Conservation (phyloP, 2,329 filamentous ascomycete species). For the Canariomyces notabilis region DNA sequence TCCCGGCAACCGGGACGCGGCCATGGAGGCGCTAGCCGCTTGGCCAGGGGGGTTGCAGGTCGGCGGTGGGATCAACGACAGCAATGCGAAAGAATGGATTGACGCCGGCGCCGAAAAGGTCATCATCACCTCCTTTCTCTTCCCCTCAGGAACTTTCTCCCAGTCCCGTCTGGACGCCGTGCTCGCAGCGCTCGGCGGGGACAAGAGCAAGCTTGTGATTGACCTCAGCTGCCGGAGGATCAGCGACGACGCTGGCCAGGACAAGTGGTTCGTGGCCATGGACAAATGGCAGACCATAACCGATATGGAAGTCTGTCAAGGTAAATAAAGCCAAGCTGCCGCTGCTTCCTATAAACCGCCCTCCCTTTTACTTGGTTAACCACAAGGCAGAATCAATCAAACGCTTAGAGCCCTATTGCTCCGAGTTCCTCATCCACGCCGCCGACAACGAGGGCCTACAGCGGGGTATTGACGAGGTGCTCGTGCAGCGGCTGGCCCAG, state of each 20-base stretch:
- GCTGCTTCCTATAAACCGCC: not conserved
- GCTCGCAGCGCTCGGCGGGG: slow-evolving; percentile 64
- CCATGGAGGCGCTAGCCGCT: slow-evolving; percentile 66
- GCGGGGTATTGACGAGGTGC: slow-evolving; percentile 78
- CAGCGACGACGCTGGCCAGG: slow-evolving; percentile 47
- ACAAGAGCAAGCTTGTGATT: slow-evolving; percentile 80
- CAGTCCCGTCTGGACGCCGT: slow-evolving; percentile 70
- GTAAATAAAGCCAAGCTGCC: slow-evolving; percentile 48
- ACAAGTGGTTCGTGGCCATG: slow-evolving; percentile 94
- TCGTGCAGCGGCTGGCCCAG: slow-evolving; percentile 69
- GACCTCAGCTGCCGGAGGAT: slow-evolving; percentile 80
- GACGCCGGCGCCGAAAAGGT: slow-evolving; percentile 83
- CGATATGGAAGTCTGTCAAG: slow-evolving; percentile 86
- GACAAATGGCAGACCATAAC: slow-evolving; percentile 99
- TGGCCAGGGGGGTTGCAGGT: slow-evolving; percentile 84
- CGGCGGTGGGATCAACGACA: slow-evolving; percentile 85
- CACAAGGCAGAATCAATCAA: slow-evolving; percentile 80
- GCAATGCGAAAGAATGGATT: slow-evolving; percentile 83
- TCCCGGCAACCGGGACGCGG: slow-evolving; percentile 76
- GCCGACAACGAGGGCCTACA: slow-evolving; percentile 96
- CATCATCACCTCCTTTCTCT: slow-evolving; percentile 94
- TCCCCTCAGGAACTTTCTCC: slow-evolving; percentile 78
- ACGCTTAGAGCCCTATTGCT: slow-evolving; percentile 82
- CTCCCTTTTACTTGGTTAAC: not conserved
- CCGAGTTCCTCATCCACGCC: slow-evolving; percentile 94